These are phyloP conservation scores for Atalantia buxifolia DNA, from an alignment of 345 rosid genomes.

Conservation along the genomic window DNA sequence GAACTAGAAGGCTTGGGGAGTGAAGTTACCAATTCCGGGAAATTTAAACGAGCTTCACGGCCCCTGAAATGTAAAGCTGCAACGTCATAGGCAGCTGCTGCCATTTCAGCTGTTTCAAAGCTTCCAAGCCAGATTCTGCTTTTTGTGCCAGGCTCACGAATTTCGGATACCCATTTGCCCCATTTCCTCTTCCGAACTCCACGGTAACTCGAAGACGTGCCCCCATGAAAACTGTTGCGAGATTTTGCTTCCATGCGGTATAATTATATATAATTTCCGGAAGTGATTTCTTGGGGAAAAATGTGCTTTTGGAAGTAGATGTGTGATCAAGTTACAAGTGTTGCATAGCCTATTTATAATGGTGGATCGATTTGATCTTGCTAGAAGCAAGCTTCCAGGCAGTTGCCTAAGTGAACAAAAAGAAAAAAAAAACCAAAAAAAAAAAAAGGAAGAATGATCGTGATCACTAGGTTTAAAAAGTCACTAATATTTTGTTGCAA, in stretches of 20 bases:
- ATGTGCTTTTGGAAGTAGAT: not conserved
- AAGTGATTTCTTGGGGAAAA: not conserved
- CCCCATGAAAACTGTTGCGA: constrained; percentile 13
- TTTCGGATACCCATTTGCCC: constrained; percentile 99
- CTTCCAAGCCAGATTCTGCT: constrained; percentile 89
- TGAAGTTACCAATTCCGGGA: constrained; percentile 41
- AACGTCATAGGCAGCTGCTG: constrained; percentile 84
- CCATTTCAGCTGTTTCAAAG: constrained; percentile 82
- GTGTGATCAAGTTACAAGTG: not conserved
- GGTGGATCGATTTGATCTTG: not conserved
- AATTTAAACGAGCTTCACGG: constrained; percentile 54
- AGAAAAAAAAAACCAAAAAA: no score
- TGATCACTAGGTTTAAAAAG: not conserved
- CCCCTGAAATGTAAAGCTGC: constrained; percentile 76
- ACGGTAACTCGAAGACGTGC: constrained; percentile 35
- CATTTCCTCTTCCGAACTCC: constrained; percentile 87
- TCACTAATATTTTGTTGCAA: not conserved
- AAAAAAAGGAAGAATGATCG: not conserved
- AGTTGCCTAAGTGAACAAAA: not conserved
- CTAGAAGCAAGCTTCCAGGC: constrained; percentile 4
- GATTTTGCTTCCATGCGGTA: not conserved
- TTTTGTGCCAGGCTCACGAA: constrained; percentile 82
- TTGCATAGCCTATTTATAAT: not conserved
- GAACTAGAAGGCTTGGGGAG: constrained; percentile 60
- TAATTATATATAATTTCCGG: not conserved